Base-by-base conservation (phyloP, 495 filamentous ascomycete species). In the Lepraria neglecta region DNA sequence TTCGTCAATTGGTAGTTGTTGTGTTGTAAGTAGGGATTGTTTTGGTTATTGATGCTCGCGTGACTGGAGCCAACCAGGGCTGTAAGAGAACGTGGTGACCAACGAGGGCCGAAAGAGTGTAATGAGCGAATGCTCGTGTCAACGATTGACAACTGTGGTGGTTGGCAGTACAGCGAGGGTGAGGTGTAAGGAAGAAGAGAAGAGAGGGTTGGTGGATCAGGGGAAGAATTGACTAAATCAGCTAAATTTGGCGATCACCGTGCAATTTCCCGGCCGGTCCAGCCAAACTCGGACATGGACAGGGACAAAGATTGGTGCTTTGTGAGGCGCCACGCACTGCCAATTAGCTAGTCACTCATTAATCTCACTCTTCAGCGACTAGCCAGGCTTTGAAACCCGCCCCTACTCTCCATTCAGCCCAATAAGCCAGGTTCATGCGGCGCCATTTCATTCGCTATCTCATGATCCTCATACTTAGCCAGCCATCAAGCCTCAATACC, bases 41-140 rank as follows among this genome's bases (percentile, higher is more conserved):
- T 44, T 33, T 46, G 17, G 40, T 45, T 56, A 31, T 42, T 61
- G 47, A 54, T 59, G 50, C 27, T 17, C 15, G 56, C 35, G 30
- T 27, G n/a, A 63, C 45, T 31, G 31, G 59, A 67, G 67, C 67
- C 67, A 58, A 69, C 67, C 67, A 65, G 67, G 67, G 67, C 67
- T 65, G 64, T 35, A 1, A 56, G 59, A 62, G 57, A 65, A 52
- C 11, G 65, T 64, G 59, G 40, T 24, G 64, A 48, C 65, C 44
- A 19, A 56, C 14, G 31, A 59, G 11, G 61, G 56, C 56, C 61
- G 44, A 69, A 69, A 27, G 67, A 69, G 65, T 58, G 67, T 42
- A 67, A 67, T 46, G 67, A 69, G 67, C 67, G 67, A 69, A 50
- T 69, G 67, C 67, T 67, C 67, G n/a, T 67, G 52, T 64, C 31